Percentiles rank a stretch among this genome's conserved stretches.
Evolutionary conservation across 2,329 filamentous ascomycete genomes (phyloP).

Genomic region (Sporothrix schenckii): DNA sequence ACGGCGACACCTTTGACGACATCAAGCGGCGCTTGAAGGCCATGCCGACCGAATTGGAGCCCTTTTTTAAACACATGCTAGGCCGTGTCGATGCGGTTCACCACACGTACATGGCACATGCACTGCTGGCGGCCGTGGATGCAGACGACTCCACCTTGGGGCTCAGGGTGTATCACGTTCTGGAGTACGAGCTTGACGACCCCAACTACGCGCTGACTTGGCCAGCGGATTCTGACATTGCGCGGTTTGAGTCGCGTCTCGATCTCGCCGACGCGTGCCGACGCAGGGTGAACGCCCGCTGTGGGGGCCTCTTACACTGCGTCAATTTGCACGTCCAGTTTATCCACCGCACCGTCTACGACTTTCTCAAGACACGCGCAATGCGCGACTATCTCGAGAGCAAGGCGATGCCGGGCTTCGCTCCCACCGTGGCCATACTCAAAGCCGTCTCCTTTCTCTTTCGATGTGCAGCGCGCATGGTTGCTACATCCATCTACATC

Average conservation of each 20-base stretch:
- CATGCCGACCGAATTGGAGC: constrained; percentile 6
- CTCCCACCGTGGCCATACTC: constrained; percentile 1
- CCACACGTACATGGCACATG: constrained; percentile 20
- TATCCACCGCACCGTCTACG: constrained; percentile 20
- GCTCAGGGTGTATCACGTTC: background rate
- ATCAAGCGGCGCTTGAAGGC: background rate
- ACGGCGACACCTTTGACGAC: constrained; percentile 23
- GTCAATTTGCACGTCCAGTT: background rate
- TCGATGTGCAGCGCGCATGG: background rate
- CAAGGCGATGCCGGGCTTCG: constrained; percentile 1
- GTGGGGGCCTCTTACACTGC: background rate
- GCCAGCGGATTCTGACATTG: constrained; percentile 69
- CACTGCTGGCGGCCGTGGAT: constrained; percentile 12
- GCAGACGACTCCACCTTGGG: background rate
- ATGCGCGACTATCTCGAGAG: constrained; percentile 16
- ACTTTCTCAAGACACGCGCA: constrained; percentile 6
- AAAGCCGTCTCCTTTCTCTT: background rate
- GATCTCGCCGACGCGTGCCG: background rate
- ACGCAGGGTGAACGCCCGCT: constrained; percentile 15
- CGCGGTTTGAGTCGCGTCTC: background rate
- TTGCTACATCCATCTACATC: background rate
- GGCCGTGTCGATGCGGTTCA: background rate
- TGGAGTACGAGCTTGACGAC: background rate
- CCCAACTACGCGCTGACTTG: background rate
- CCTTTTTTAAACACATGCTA: constrained; percentile 24